A percentile compares a stretch with the other conserved stretches of the same genome.
phyloP scores from a whole-genome alignment of 1,284 basidiomycete genomes.

The Meira nashicola region DNA sequence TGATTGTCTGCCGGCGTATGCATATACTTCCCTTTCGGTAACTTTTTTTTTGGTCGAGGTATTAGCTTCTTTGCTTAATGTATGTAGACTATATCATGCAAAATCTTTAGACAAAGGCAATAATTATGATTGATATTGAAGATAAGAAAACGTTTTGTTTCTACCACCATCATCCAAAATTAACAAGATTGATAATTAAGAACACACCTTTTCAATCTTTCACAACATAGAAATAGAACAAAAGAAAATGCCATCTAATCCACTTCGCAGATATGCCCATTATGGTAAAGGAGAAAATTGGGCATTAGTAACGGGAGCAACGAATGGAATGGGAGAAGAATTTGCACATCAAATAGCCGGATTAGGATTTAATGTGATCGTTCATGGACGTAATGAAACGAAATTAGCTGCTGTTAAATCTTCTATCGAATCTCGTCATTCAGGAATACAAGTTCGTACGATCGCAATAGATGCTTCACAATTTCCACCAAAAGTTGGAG shows the following conservation, averaged over 20 bases:
- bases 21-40: too few species aligned
- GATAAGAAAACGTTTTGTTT: too few species aligned
- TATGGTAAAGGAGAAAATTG: not conserved
- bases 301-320: conserved; percentile 21
- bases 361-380: conserved; percentile 24
- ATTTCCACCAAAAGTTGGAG: conserved; percentile 7
- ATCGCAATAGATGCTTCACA: conserved; percentile 12
- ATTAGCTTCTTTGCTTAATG: too few species aligned
- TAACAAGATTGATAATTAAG: too few species aligned
- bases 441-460: conserved; percentile 8
- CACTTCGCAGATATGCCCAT: conserved; percentile 5
- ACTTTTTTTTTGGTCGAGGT: too few species aligned
- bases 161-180: too few species aligned
- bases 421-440: conserved; percentile 7
- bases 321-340: conserved; percentile 24
- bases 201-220: too few species aligned
- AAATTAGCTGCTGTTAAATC: conserved; percentile 15
- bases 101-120: too few species aligned
- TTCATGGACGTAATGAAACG: conserved; percentile 19
- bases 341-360: conserved; percentile 20
- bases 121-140: too few species aligned
- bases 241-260: conserved; percentile 5
- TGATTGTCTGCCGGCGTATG: too few species aligned
- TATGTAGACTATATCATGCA: too few species aligned
- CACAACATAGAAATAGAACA: not conserved